Evolutionary conservation across 2,329 filamentous ascomycete genomes (phyloP).

Genomic region (Kalmusia sp.): DNA sequence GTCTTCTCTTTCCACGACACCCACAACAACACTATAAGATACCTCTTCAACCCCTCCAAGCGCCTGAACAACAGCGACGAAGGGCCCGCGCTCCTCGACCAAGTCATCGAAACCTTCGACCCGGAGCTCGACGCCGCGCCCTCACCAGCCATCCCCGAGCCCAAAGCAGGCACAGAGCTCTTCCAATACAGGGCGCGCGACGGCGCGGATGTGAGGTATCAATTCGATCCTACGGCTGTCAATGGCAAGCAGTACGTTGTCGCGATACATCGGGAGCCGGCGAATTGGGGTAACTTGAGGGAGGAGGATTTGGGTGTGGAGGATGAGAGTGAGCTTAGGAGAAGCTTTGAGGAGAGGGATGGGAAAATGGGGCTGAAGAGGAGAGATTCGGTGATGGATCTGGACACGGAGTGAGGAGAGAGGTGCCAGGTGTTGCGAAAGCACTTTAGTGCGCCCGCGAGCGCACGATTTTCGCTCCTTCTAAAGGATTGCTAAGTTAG

Average conservation of each 20-base stretch:
- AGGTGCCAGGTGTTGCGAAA: too few species aligned
- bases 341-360: not conserved
- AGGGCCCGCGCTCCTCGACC: conserved; percentile 5
- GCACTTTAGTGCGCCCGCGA: too few species aligned
- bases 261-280: conserved; percentile 8
- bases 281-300: conserved; percentile 10
- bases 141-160: not conserved
- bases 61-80: conserved; percentile 4
- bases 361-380: not conserved
- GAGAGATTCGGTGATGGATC: not conserved
- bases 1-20: conserved; percentile 4
- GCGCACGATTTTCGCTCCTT: too few species aligned
- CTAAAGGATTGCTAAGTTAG: too few species aligned
- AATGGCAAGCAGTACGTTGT: conserved; percentile 14
- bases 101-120: conserved; percentile 8
- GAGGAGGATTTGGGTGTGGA: conserved; percentile 10
- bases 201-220: conserved; percentile 9
- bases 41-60: conserved; percentile 12
- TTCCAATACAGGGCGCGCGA: conserved; percentile 7
- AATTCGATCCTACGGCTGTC: conserved; percentile 7
- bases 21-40: conserved; percentile 7
- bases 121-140: conserved; percentile 2
- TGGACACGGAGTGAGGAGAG: not conserved
- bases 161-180: conserved; percentile 5
- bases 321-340: conserved; percentile 1